Evolutionary conservation across 305 asterid genomes (phyloP).

Genomic region (Petunia hybrid): DNA sequence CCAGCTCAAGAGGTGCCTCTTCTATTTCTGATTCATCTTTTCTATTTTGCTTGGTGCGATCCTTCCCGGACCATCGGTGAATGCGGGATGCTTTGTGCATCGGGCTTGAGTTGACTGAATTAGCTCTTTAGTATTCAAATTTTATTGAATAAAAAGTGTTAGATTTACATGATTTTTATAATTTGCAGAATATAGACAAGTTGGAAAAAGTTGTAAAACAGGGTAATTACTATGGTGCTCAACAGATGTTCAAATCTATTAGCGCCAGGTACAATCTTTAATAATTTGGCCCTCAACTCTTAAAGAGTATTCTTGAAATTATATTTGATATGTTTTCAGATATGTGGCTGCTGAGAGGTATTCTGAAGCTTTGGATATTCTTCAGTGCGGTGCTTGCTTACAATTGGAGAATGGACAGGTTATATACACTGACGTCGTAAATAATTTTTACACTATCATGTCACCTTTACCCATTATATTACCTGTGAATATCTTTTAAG

Average conservation of each 20-base stretch:
- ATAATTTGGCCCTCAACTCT: background rate
- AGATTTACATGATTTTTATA: constrained; percentile 4
- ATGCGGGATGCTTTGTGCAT: too few species aligned
- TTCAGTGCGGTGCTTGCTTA: constrained; percentile 87
- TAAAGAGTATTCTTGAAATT: background rate
- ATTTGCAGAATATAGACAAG: constrained; percentile 76
- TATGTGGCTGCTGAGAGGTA: constrained; percentile 67
- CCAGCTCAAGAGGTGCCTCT: constrained; percentile 60
- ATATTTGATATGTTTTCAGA: constrained; percentile 46
- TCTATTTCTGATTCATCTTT: background rate
- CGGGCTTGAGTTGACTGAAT: background rate
- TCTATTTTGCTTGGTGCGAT: background rate
- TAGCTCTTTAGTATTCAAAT: background rate
- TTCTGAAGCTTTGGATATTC: constrained; percentile 81
- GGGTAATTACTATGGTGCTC: constrained; percentile 93
- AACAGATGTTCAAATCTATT: constrained; percentile 89
- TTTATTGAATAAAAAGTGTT: background rate
- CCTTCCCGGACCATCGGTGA: background rate
- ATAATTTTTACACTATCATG: too few species aligned
- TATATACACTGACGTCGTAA: background rate
- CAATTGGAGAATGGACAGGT: constrained; percentile 88
- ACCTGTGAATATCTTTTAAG: too few species aligned
- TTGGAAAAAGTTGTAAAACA: constrained; percentile 71
- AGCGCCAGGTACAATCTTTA: constrained; percentile 67
- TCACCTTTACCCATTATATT: background rate